Evolutionary conservation across 768 basidiomycete genomes (phyloP), one percentile per base, ranked within the genome.

Genomic region (Panellus pusillus): DNA sequence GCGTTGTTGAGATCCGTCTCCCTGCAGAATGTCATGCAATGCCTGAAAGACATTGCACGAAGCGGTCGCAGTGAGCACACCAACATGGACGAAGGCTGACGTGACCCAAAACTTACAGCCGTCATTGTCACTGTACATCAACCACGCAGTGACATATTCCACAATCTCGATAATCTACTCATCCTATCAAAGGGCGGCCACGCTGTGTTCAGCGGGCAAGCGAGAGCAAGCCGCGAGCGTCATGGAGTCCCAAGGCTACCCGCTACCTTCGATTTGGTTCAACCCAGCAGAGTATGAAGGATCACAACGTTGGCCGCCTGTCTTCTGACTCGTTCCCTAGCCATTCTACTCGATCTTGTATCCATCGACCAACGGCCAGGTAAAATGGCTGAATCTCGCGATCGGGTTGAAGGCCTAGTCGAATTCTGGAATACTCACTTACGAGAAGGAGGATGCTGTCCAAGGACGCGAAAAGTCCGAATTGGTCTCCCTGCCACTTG

Each of bases 21-120:
- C 3, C 13, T n/a, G 20, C 18, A 58, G 52, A 77, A 72, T 61
- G 73, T 79, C 9, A 76, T 78, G 73, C 63, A 73, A 50, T 71
- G 70, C 4, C 66, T 79, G 9, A 64, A 67, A 32, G 68, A 70
- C 36, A 74, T 77, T 38, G 74, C 73, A 3, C 53, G 66, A 1
- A 69, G 68, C 15, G 75, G 76, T 5, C 65, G 75, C 15, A 77
- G 75, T 6, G 75, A 46, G 52, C 47, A 37, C 27, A 29, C 14
- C 0, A 24, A 24, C 24, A 6, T 24, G 6, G 24, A 6, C 24
- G 24, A 24, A 24, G 24, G 24, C 24, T 24, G 6, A 24, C 24
- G 24, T 24, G 24, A 24, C 24, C 6, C 24, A 24, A 24, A 24
- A 24, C 24, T 24, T 24, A 6, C 8, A 52, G 19, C 15, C 6